Conservation (phyloP, 768 basidiomycete genomes). For the Tephrocybe sp. region DNA sequence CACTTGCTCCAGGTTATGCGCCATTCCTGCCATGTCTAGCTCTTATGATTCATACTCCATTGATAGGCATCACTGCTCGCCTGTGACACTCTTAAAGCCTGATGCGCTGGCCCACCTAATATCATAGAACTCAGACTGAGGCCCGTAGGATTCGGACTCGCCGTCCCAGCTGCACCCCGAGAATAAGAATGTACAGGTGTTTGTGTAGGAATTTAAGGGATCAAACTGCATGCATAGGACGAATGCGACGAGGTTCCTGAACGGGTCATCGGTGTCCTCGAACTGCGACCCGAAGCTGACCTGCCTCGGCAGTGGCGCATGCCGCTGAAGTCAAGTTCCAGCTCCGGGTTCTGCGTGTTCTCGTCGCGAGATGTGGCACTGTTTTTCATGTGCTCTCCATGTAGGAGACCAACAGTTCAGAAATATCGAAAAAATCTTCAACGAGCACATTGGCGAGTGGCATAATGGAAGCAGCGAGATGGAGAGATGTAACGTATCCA, state of each 20-base stretch:
- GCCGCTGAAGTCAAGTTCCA: slow-evolving; percentile 11
- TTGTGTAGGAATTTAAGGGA: slow-evolving; percentile 33
- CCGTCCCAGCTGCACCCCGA: slow-evolving; percentile 1
- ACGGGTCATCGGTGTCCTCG: slow-evolving; percentile 24
- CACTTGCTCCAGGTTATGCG: slow-evolving; percentile 24
- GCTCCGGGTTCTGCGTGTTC: slow-evolving; percentile 1
- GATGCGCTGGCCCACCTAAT: slow-evolving; percentile 17
- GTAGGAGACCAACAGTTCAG: slow-evolving; percentile 67
- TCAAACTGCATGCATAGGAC: slow-evolving; percentile 25
- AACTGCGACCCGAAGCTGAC: slow-evolving; percentile 14
- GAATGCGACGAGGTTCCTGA: slow-evolving; percentile 29
- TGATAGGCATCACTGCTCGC: slow-evolving; percentile 8
- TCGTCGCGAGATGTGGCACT: neutral
- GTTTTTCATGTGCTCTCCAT: slow-evolving; percentile 5
- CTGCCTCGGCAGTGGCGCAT: slow-evolving; percentile 15
- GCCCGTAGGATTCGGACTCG: slow-evolving; percentile 30
- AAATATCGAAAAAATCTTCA: slow-evolving; percentile 80
- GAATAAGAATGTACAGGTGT: slow-evolving; percentile 17
- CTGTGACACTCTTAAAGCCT: slow-evolving; percentile 23
- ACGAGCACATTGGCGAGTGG: slow-evolving; percentile 4
- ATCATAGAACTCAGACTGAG: slow-evolving; percentile 22
- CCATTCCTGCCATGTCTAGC: slow-evolving; percentile 16
- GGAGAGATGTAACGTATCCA: slow-evolving; percentile 70
- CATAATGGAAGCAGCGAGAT: slow-evolving; percentile 1
- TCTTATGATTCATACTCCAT: neutral